Conservation (phyloP, 257 asterid species). For the Solanum chmielewskii region DNA sequence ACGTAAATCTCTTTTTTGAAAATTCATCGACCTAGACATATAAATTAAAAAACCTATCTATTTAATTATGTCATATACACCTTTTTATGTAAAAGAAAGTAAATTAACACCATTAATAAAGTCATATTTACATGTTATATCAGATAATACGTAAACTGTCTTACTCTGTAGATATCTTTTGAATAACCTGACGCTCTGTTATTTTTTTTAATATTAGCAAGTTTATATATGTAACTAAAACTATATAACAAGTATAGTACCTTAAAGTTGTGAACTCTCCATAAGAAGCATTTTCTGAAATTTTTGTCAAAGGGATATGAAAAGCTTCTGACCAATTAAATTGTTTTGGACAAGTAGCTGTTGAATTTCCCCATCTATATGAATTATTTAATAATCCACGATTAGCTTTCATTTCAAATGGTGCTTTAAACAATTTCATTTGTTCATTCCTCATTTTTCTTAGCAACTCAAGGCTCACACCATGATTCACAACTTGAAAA, state of each 20-base stretch:
- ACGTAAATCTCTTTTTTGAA: too few relatives aligned
- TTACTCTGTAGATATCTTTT: background rate
- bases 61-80: background rate
- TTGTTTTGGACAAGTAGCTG: slow-evolving; percentile 32
- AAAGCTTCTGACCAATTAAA: slow-evolving; percentile 79
- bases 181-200: too few relatives aligned
- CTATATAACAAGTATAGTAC: slow-evolving; percentile 5
- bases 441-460: slow-evolving; percentile 39
- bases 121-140: background rate
- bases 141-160: background rate
- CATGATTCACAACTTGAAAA: slow-evolving; percentile 63
- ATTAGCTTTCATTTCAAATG: slow-evolving; percentile 35
- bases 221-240: background rate
- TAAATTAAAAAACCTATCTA: background rate
- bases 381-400: slow-evolving; percentile 45
- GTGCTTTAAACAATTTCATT: slow-evolving; percentile 27
- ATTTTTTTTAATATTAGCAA: background rate
- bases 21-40: background rate
- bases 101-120: background rate
- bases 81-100: background rate
- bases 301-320: slow-evolving; percentile 45
- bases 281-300: slow-evolving; percentile 32
- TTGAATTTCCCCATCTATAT: slow-evolving; percentile 61
- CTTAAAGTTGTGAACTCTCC: slow-evolving; percentile 49
- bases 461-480: slow-evolving; percentile 25